phyloP scores from a whole-genome alignment of 1,284 basidiomycete species.

The Tausonia pullulans region DNA sequence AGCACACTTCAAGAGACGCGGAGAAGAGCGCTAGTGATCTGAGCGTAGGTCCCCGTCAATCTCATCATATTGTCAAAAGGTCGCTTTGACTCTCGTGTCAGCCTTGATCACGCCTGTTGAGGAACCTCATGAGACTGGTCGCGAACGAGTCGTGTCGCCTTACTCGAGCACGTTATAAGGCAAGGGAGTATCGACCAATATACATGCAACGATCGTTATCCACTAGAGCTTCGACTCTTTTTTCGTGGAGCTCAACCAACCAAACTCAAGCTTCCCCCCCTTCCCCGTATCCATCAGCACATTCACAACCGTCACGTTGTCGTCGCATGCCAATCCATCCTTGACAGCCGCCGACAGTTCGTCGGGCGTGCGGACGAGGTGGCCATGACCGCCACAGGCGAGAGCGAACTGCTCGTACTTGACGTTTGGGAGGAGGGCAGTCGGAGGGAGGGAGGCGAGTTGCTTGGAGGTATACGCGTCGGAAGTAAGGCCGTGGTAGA shows the following conservation, averaged over 20 bases:
- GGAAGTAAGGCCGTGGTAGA: conserved; percentile 20
- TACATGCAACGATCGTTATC: too few species aligned
- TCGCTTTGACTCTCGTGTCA: too few species aligned
- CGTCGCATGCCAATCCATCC: conserved; percentile 13
- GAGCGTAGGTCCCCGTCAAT: too few species aligned
- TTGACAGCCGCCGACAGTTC: conserved; percentile 18
- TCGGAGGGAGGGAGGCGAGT: conserved; percentile 19
- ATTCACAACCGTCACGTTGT: conserved; percentile 18
- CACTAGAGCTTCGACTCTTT: conserved; percentile 13
- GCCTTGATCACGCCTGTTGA: too few species aligned
- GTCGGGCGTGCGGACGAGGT: conserved; percentile 16
- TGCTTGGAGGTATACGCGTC: conserved; percentile 13
- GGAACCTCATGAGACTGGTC: too few species aligned
- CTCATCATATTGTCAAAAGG: too few species aligned
- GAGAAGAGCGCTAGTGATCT: too few species aligned
- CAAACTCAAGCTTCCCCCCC: conserved; percentile 18
- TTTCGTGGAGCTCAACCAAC: conserved; percentile 19
- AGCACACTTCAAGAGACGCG: too few species aligned
- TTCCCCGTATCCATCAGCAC: conserved; percentile 21
- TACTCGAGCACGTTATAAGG: too few species aligned
- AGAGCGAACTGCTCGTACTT: conserved; percentile 19
- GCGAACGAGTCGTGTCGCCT: too few species aligned
- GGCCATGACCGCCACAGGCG: conserved; percentile 18
- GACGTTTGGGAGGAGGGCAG: conserved; percentile 20
- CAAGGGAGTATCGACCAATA: too few species aligned